Evolutionary conservation across 768 basidiomycete species (phyloP), one percentile per base, ranked within the genome.

Genomic region (Amanita muscaria): DNA sequence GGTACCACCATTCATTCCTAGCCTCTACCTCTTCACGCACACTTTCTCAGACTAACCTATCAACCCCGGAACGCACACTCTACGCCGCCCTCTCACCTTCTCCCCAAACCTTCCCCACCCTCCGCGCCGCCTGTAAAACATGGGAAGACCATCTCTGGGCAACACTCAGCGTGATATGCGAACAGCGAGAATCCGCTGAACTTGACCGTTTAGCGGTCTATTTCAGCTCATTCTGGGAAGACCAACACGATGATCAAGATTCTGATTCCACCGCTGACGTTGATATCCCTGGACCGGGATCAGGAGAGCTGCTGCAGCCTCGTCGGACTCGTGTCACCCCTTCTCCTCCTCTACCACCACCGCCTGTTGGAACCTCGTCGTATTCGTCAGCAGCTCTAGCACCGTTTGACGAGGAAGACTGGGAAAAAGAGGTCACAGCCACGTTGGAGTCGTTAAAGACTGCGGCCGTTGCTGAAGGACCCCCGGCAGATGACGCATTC

Each of bases 61-160:
- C 83, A 0, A 69, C 77, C 11, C 69, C 80, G 30, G 91, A 97
- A 59, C 82, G 91, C n/a, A 73, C 81, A 1, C 67, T 98, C 0
- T 93, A 91, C 53, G 93, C 92, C 0, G 80, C 91, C 0, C 75
- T 99, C 6, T 80, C 72, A 21, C 93, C 81, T 24, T 83, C 72
- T 10, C 76, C 70, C 36, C 80, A 73, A 60, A 87, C 85, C 1
- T 72, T 77, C 0, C 64, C 61, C 16, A 62, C 83, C 24, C 74
- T 90, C 25, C 80, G 84, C 50, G 72, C 80, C 0, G 78, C 84
- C 3, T 93, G 89, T 56, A 65, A 80, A 25, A 84, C 87, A 16
- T 98, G 94, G 93, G 88, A 93, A 56, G 96, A 99, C 56, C 83
- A 93, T 57, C 69, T 98, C 0, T 99, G 96, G 96, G 89, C 88